Evolutionary conservation across 2,329 filamentous ascomycete genomes (phyloP), one percentile per base, ranked within the genome.

Genomic region (Lachnellula subtilissima): DNA sequence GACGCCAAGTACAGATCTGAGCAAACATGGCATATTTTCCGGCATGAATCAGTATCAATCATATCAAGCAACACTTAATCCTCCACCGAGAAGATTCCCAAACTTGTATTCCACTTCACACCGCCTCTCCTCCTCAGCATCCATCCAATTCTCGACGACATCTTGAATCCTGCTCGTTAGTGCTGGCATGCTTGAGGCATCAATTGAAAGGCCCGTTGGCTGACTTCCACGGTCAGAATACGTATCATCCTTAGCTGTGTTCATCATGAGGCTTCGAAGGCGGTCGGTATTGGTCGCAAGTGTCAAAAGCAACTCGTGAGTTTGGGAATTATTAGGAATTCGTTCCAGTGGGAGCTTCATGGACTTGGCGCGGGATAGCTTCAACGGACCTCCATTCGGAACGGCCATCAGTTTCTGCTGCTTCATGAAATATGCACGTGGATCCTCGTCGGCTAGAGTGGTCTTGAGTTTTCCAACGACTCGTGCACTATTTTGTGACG

Each of bases 371-470:
- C 67, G 58, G 28, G 59, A 64, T 40, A 64, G 43, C 36, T 63
- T 66, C 17, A 48, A 37, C 17, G 47, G 53, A 2, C 36, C 52
- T n/a, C 58, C 59, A n/a, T 45, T 42, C 15, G 54, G 25, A 50
- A 48, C 35, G 9, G 53, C 46, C 28, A 62, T 51, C 3, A 64
- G 67, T 32, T 60, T 64, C 50, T 66, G 67, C 32, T 60, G 56
- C 52, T 59, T 66, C 56, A 70, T 70, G 15, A 68, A 49, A 51
- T 70, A 69, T 9, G 64, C 65, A 51, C 66, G 63, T 19, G 67
- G 65, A 52, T 71, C 69, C 11, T 57, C 61, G 54, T 67, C 62
- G 2, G 61, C 56, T n/a, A 71, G 50, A 14, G 56, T 50, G 5
- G 63, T 64, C 17, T 63, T 56, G 15, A 61, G 54, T n/a, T 46